Conservation (phyloP, 345 rosid genomes). For the Luvunga scandens region DNA sequence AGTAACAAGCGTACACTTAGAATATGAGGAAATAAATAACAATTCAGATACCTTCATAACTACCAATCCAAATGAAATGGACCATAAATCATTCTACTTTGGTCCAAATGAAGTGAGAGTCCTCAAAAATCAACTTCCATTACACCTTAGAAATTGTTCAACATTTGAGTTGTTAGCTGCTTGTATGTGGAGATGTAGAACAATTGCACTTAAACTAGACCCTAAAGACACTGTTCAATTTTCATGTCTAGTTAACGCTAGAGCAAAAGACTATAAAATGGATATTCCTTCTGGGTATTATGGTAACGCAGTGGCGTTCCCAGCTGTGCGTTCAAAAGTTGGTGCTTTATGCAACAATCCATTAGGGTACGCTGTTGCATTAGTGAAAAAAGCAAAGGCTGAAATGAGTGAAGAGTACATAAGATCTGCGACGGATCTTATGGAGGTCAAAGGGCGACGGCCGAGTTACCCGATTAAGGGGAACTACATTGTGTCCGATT, state of each 20-base stretch:
- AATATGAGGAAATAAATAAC: not conserved
- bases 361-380: slow-evolving; percentile 32
- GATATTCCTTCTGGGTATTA: slow-evolving; percentile 29
- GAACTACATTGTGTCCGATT: slow-evolving; percentile 5
- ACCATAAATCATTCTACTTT: slow-evolving; percentile 14
- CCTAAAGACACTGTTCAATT: slow-evolving; percentile 17
- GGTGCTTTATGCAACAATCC: slow-evolving; percentile 19
- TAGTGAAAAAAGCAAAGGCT: slow-evolving; percentile 30
- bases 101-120: slow-evolving; percentile 4
- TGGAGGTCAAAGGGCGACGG: slow-evolving; percentile 18
- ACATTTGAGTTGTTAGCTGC: slow-evolving; percentile 23
- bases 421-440: slow-evolving; percentile 13
- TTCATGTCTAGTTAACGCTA: not conserved
- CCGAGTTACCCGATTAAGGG: not conserved
- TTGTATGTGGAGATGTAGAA: slow-evolving; percentile 24
- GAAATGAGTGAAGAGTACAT: slow-evolving; percentile 20
- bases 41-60: not conserved
- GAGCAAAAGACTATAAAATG: slow-evolving; percentile 2
- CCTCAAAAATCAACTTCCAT: slow-evolving; percentile 1
- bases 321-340: slow-evolving; percentile 27
- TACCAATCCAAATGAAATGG: not conserved
- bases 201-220: slow-evolving; percentile 17
- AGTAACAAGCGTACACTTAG: not conserved
- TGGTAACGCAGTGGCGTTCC: slow-evolving; percentile 41
- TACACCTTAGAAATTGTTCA: slow-evolving; percentile 6